Percentiles rank a stretch among this genome's conserved stretches.
These are phyloP conservation scores for Domatiomyces catenatus DNA, from an alignment of 2,329 filamentous ascomycete species.

Conservation along the genomic window DNA sequence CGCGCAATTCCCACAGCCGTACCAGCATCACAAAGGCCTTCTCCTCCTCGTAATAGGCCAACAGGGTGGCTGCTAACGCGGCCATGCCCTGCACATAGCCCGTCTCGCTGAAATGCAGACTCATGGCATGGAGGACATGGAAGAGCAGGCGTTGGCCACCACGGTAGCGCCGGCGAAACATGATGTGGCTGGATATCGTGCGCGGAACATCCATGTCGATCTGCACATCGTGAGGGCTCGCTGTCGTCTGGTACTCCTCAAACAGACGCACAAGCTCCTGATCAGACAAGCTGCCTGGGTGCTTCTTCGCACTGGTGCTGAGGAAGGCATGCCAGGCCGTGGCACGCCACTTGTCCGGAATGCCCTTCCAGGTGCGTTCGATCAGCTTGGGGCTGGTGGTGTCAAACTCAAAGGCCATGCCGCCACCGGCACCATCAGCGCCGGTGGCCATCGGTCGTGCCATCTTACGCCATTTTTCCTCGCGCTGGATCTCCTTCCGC, in stretches of 20 bases:
- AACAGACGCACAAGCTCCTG: constrained; percentile 58
- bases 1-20: constrained; percentile 79
- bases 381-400: constrained; percentile 68
- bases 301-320: constrained; percentile 54
- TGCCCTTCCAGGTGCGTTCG: constrained; percentile 91
- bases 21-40: constrained; percentile 90
- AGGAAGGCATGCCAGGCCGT: constrained; percentile 94
- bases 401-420: constrained; percentile 66
- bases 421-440: constrained; percentile 34
- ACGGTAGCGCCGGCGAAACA: constrained; percentile 84
- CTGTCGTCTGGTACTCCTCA: constrained; percentile 54
- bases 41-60: constrained; percentile 96
- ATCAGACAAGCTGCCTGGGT: constrained; percentile 47
- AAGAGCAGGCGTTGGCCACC: constrained; percentile 87
- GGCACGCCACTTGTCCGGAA: constrained; percentile 86
- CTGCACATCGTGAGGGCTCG: constrained; percentile 81
- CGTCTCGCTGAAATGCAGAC: constrained; percentile 75
- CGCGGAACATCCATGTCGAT: constrained; percentile 94
- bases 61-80: constrained; percentile 72
- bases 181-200: constrained; percentile 89
- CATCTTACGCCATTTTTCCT: constrained; percentile 56
- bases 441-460: constrained; percentile 34
- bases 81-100: constrained; percentile 99
- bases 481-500: constrained; percentile 44
- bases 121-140: constrained; percentile 78